These are phyloP conservation scores for Myxozyma melibiosi DNA, from an alignment of 805 yeast species.

Conservation along the genomic window DNA sequence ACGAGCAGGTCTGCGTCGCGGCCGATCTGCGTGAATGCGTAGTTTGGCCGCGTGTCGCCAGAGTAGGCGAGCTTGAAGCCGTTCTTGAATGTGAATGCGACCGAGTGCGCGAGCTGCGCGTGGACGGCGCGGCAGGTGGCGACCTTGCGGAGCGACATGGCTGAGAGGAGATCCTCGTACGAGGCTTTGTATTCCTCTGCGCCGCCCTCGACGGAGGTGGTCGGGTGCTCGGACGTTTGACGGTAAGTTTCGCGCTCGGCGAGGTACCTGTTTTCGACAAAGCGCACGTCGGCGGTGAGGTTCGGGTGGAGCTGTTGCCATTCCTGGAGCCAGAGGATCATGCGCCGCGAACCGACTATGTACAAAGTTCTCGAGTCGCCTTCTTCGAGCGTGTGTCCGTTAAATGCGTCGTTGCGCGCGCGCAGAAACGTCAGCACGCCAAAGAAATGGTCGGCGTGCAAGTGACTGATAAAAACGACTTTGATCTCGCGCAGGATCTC, in stretches of 20 bases:
- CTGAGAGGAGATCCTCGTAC: slow-evolving; percentile 35
- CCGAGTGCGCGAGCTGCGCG: slow-evolving; percentile 79
- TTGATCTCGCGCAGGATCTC: slow-evolving; percentile 61
- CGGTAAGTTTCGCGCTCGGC: not conserved
- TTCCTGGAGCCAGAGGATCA: slow-evolving; percentile 65
- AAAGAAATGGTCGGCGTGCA: slow-evolving; percentile 96
- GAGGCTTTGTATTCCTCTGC: not conserved
- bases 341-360: slow-evolving; percentile 76
- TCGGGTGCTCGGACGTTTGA: not conserved
- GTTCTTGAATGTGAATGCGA: slow-evolving; percentile 51
- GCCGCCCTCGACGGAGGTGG: not conserved
- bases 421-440: slow-evolving; percentile 73
- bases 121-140: slow-evolving; percentile 78
- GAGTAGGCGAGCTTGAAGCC: slow-evolving; percentile 79
- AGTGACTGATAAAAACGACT: slow-evolving; percentile 75
- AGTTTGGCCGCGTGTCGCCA: slow-evolving; percentile 91
- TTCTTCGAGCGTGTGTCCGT: slow-evolving; percentile 41
- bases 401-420: slow-evolving; percentile 54
- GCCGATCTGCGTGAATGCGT: slow-evolving; percentile 67
- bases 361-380: slow-evolving; percentile 46
- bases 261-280: slow-evolving; percentile 7
- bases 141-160: slow-evolving; percentile 44
- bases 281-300: slow-evolving; percentile 9
- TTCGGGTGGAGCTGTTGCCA: slow-evolving; percentile 55
- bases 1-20: slow-evolving; percentile 67